Percentiles rank a stretch among this genome's conserved stretches.
Evolutionary conservation across 495 filamentous ascomycete species (phyloP).

Genomic region (Neurospora sp.): DNA sequence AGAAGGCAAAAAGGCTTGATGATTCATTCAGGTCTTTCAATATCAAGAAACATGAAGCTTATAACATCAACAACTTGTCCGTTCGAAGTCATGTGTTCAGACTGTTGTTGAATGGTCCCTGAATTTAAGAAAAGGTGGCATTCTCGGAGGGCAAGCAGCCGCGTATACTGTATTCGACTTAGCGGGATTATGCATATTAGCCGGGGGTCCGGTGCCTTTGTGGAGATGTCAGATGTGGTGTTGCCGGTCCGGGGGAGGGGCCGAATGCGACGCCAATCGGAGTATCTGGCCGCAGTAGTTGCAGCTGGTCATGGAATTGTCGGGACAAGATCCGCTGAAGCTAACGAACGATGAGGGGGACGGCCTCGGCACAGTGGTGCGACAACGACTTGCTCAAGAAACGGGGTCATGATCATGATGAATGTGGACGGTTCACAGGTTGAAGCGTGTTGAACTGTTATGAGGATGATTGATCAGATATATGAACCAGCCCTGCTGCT

Average conservation of each 20-base stretch:
- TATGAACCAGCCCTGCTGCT: neutral
- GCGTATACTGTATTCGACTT: constrained; percentile 19
- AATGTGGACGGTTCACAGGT: neutral
- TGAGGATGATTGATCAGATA: neutral
- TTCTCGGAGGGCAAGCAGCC: constrained; percentile 24
- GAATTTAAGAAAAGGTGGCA: constrained; percentile 21
- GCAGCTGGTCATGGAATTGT: neutral
- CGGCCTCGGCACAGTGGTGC: neutral
- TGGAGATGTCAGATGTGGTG: neutral
- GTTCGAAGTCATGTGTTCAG: neutral
- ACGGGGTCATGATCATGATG: neutral
- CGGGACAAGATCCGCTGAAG: neutral
- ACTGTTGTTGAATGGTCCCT: neutral
- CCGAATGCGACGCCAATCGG: neutral
- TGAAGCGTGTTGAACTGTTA: neutral
- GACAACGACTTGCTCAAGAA: neutral
- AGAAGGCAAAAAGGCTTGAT: neutral
- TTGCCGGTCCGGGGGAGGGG: neutral
- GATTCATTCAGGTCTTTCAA: neutral
- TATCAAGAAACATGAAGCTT: neutral
- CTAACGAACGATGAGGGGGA: neutral
- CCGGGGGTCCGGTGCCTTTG: neutral
- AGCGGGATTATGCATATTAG: constrained; percentile 9
- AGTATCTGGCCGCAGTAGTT: neutral
- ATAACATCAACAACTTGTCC: neutral